Evolutionary conservation across 2,329 filamentous ascomycete species (phyloP).

Genomic region (Diatrype stigma): DNA sequence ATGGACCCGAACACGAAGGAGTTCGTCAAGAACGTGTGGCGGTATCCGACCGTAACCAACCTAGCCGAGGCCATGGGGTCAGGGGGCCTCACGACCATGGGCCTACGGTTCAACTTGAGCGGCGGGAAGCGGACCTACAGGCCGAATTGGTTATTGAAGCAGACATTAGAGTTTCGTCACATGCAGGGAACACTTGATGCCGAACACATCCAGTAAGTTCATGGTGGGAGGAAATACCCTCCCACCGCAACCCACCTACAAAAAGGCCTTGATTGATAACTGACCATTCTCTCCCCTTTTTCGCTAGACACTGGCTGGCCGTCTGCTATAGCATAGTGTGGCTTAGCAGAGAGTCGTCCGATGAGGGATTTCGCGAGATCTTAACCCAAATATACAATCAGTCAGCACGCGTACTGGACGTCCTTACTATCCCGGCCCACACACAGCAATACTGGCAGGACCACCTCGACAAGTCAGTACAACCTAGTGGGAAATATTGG

Average conservation of each 20-base stretch:
- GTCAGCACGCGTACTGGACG: neutral
- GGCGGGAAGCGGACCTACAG: neutral
- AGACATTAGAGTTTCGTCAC: constrained; percentile 17
- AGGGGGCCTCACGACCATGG: neutral
- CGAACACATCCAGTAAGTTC: constrained; percentile 12
- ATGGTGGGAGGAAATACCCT: neutral
- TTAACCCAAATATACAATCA: neutral
- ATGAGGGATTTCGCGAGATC: neutral
- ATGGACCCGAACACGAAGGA: neutral
- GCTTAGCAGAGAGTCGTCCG: no score
- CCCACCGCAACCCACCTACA: neutral
- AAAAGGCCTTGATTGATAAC: no score
- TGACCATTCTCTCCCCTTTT: no score
- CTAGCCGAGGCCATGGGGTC: constrained; percentile 3
- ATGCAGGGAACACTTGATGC: constrained; percentile 21
- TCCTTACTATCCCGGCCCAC: neutral
- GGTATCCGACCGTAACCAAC: constrained; percentile 2
- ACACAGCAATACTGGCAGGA: neutral
- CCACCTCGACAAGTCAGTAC: neutral
- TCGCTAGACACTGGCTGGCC: no score
- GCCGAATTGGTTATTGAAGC: neutral
- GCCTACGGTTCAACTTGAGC: constrained; percentile 1
- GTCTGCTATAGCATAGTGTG: no score
- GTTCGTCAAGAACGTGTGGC: constrained; percentile 9
- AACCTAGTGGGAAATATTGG: constrained; percentile 13